Percentiles rank a stretch among this genome's conserved stretches.
These are phyloP conservation scores for Colletotrichum coccodes DNA, from an alignment of 2,329 filamentous ascomycete species.

Conservation along the genomic window DNA sequence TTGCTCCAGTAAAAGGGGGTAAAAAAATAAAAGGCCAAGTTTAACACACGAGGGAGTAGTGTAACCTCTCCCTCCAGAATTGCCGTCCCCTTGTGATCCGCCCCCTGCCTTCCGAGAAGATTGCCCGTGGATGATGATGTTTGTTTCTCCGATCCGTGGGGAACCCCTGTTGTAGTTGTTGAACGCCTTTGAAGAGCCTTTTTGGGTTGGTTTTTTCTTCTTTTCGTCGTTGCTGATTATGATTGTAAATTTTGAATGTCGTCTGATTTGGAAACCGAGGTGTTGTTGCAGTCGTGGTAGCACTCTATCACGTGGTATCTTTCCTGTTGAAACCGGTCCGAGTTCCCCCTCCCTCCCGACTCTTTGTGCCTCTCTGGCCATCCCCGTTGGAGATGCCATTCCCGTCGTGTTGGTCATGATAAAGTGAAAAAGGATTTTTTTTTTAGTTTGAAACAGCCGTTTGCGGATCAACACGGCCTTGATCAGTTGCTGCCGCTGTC, in stretches of 20 bases:
- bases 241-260: neutral
- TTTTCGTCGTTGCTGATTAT: constrained; percentile 28
- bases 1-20: constrained; percentile 16
- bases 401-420: constrained; percentile 14
- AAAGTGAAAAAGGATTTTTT: constrained; percentile 7
- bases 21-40: neutral
- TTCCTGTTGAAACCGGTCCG: constrained; percentile 26
- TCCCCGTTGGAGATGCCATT: constrained; percentile 3
- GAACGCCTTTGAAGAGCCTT: constrained; percentile 14
- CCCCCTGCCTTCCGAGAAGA: neutral
- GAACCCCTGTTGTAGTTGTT: neutral
- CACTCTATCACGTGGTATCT: constrained; percentile 28
- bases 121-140: neutral
- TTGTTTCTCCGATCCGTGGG: constrained; percentile 8
- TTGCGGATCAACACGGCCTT: constrained; percentile 20
- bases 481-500: constrained; percentile 50
- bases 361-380: neutral
- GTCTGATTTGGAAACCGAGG: neutral
- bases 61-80: neutral
- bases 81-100: neutral
- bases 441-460: constrained; percentile 26
- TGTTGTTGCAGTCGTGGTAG: constrained; percentile 18
- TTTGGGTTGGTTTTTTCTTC: neutral
- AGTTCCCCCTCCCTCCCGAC: neutral
- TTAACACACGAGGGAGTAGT: constrained; percentile 14